Evolutionary conservation across 2,329 filamentous ascomycete genomes (phyloP).

Genomic region (Neonectria coccinea): DNA sequence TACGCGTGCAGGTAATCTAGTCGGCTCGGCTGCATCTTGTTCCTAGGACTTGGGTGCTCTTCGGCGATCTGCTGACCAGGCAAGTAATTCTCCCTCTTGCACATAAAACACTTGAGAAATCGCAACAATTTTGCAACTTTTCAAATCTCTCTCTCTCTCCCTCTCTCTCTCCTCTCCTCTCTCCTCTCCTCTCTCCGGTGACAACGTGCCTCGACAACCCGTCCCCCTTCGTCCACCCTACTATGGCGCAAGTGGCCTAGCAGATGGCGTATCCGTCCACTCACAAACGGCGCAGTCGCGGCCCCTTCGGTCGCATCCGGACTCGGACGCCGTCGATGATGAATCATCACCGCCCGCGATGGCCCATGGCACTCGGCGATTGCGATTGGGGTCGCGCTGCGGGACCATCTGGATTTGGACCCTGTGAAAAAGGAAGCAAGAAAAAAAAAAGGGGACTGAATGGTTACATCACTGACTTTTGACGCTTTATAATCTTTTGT

Average conservation of each 20-base stretch:
- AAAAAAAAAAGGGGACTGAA: background rate
- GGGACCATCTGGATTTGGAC: background rate
- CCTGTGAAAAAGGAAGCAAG: background rate
- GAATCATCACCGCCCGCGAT: slow-evolving; percentile 15
- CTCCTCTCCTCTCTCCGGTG: background rate
- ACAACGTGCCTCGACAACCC: background rate
- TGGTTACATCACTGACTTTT: background rate
- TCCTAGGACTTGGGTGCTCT: too few species aligned
- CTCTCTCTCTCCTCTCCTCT: too few species aligned
- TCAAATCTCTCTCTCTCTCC: too few species aligned
- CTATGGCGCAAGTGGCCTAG: slow-evolving; percentile 28
- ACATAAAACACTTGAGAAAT: background rate
- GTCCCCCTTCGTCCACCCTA: background rate
- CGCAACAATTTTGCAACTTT: background rate
- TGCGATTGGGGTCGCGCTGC: background rate
- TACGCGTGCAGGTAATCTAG: background rate
- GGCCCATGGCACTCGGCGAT: background rate
- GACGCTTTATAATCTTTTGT: background rate
- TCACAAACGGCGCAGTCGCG: background rate
- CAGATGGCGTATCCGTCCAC: slow-evolving; percentile 16
- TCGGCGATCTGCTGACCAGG: background rate
- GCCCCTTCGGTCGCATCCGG: slow-evolving; percentile 10
- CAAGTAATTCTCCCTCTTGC: background rate
- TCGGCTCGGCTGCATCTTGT: slow-evolving; percentile 1
- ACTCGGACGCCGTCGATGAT: slow-evolving; percentile 21